Conservation (phyloP, 2,329 filamentous ascomycete species). For the Epichloe gansuensis region DNA sequence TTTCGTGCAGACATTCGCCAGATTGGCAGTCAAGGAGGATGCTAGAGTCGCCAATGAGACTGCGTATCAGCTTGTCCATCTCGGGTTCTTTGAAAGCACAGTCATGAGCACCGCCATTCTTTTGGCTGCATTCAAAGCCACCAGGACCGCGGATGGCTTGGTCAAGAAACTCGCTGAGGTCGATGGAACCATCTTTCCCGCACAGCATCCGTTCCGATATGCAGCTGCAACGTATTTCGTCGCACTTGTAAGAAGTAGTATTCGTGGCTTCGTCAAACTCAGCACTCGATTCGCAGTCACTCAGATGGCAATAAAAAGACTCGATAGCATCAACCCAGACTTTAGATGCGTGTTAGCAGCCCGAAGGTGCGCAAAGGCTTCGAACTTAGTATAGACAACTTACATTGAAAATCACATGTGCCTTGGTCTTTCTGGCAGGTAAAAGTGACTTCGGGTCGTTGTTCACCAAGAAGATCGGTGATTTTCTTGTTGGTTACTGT, state of each 20-base stretch:
- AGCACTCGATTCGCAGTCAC: conserved; percentile 63
- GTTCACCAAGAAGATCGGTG: conserved; percentile 66
- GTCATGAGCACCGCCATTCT: conserved; percentile 47
- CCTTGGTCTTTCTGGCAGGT: conserved; percentile 64
- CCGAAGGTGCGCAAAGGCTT: background rate
- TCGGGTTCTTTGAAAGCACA: conserved; percentile 83
- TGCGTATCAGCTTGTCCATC: conserved; percentile 82
- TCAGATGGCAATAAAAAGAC: conserved; percentile 90
- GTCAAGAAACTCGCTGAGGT: conserved; percentile 78
- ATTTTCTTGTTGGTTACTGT: conserved; percentile 96
- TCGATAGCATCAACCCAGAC: conserved; percentile 92
- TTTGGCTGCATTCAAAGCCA: conserved; percentile 60
- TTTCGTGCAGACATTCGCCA: conserved; percentile 87
- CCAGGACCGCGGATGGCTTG: conserved; percentile 79
- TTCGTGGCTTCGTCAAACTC: conserved; percentile 60
- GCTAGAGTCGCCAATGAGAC: conserved; percentile 81
- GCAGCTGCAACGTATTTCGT: conserved; percentile 75
- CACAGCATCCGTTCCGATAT: conserved; percentile 89
- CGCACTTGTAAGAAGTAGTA: conserved; percentile 71
- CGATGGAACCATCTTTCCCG: conserved; percentile 79
- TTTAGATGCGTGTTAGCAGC: conserved; percentile 19
- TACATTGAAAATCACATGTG: conserved; percentile 91
- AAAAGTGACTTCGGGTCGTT: conserved; percentile 89
- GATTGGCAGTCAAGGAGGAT: conserved; percentile 72
- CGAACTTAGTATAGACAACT: conserved; percentile 18